phyloP scores from a whole-genome alignment of 495 filamentous ascomycete species.

The Thozetella sp. region DNA sequence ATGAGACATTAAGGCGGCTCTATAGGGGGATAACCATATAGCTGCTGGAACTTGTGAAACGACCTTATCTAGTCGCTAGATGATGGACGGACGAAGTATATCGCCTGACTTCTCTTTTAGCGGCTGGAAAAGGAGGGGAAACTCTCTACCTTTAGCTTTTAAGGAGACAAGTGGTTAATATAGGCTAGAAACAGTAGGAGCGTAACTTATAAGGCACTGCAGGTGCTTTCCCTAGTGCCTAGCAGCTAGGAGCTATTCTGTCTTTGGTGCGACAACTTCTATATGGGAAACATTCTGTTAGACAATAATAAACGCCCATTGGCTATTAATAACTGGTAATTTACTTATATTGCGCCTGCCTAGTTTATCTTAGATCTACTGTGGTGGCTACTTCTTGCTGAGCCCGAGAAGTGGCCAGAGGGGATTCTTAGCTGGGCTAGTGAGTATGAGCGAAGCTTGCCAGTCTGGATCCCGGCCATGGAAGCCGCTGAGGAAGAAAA shows the following conservation, averaged over 20 bases:
- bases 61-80: constrained; percentile 30
- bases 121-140: constrained; percentile 26
- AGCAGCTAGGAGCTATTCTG: constrained; percentile 12
- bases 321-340: constrained; percentile 42
- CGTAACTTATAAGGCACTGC: background rate
- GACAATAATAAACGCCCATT: constrained; percentile 37
- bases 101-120: constrained; percentile 34
- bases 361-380: constrained; percentile 42
- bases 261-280: constrained; percentile 25
- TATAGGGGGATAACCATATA: constrained; percentile 34
- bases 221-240: background rate
- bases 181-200: background rate
- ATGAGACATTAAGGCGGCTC: constrained; percentile 24
- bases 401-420: constrained; percentile 30
- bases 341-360: constrained; percentile 41
- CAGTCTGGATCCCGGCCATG: background rate
- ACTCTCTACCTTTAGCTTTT: constrained; percentile 13
- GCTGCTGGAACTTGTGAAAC: constrained; percentile 40
- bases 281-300: constrained; percentile 25
- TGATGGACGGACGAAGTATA: constrained; percentile 34
- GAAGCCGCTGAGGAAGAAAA: constrained; percentile 15
- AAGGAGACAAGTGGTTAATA: background rate
- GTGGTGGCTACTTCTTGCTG: constrained; percentile 41
- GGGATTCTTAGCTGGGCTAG: background rate
- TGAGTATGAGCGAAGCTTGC: background rate